These are phyloP conservation scores for Boletus coccyginus DNA, from an alignment of 768 basidiomycete genomes.

Conservation along the genomic window DNA sequence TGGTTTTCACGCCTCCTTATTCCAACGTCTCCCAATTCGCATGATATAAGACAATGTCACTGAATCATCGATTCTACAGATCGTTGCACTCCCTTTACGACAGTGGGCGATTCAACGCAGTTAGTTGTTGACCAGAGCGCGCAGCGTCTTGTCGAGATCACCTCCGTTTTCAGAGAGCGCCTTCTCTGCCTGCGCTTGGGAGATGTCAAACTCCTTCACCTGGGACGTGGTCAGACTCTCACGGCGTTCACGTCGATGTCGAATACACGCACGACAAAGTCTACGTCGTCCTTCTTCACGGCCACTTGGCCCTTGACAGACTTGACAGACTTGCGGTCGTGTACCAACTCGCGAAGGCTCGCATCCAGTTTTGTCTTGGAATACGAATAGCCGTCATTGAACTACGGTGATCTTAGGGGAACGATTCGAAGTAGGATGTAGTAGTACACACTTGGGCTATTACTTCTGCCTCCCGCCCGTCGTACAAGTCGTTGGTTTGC, in stretches of 20 bases:
- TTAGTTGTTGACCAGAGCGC: constrained; percentile 24
- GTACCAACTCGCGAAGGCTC: constrained; percentile 49
- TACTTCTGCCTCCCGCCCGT: constrained; percentile 30
- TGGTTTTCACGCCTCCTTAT: neutral
- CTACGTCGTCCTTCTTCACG: constrained; percentile 29
- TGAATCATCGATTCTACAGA: too few relatives aligned
- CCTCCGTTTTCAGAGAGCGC: constrained; percentile 28
- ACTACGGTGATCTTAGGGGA: constrained; percentile 41
- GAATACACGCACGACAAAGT: constrained; percentile 24
- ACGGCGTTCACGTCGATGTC: neutral
- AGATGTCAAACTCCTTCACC: constrained; percentile 31
- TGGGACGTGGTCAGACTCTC: constrained; percentile 10
- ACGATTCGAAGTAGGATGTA: neutral
- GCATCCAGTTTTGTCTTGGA: constrained; percentile 33
- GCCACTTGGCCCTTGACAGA: constrained; percentile 29
- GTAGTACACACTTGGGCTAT: constrained; percentile 23
- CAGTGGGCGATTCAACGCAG: neutral
- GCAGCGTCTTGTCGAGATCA: constrained; percentile 28
- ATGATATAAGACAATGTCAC: too few relatives aligned
- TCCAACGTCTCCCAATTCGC: neutral
- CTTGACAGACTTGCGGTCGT: constrained; percentile 53
- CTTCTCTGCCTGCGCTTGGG: constrained; percentile 30
- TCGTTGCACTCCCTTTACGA: too few relatives aligned
- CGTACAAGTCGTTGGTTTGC: constrained; percentile 24
- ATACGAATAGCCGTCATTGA: constrained; percentile 53